Base-by-base conservation (phyloP, 768 basidiomycete genomes). In the Boletus subcaerulescens region DNA sequence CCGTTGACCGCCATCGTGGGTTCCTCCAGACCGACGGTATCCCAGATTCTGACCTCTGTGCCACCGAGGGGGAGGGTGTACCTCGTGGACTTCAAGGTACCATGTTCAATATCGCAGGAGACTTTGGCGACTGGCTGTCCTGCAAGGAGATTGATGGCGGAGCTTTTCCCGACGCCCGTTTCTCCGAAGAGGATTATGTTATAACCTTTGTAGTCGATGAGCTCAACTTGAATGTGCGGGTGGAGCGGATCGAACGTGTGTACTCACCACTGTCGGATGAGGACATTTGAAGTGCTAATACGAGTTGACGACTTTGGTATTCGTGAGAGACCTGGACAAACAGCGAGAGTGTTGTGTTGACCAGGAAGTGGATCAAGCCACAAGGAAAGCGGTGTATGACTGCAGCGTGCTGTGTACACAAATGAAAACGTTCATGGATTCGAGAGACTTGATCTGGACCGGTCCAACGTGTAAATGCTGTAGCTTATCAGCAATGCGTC, bases 61-160 rank as follows among this genome's bases (percentile, higher is more conserved):
- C 9, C 46, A 3, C 22, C 17, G 43, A 63, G 13, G 20, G 51
- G 13, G 42, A 69, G 53, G n/a, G 36, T 22, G 50, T 77, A 69
- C 8, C 53, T 52, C 4, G 54, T 63, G 43, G 60, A 68, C 17
- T 67, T 48, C 24, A 77, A 60, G 8, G 75, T 76, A 45, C 72
- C 70, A 15, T 70, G 68, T 18, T 61, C 60, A 8, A 64, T 69
- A 26, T 67, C 68, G 18, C 65, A 67, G 9, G 74, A 76, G 17
- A 69, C 63, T 11, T 45, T 48, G 1, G 75, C 76, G 15, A 63
- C 35, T 1, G 62, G 52, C 3, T 52, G 15, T 29, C 66, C 70
- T 24, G 65, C 64, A n/a, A 79, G 56, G 63, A 79, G 69, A 61
- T 79, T 79, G 54, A 79, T 65, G 40, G 77, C 65, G 17, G 75